phyloP scores from a whole-genome alignment of 495 filamentous ascomycete genomes.

The Trichoderma asperelloides region DNA sequence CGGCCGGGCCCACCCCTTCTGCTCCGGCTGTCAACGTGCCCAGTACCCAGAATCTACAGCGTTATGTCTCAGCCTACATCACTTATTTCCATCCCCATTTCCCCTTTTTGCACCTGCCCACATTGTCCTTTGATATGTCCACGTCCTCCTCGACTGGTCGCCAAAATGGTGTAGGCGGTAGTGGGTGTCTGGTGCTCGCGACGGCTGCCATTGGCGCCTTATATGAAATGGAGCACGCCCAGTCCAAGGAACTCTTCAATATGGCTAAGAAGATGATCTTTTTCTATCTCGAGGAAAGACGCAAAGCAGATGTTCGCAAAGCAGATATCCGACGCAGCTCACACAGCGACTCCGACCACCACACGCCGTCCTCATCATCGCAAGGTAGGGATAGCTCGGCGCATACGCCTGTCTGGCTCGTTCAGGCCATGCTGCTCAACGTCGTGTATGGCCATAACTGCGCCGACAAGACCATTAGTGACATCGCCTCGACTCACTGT shows the following conservation, averaged over 20 bases:
- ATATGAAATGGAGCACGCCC: conserved; percentile 76
- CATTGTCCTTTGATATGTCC: conserved; percentile 79
- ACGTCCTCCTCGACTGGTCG: conserved; percentile 55
- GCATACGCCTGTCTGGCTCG: conserved; percentile 88
- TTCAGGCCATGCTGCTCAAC: conserved; percentile 97
- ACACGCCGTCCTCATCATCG: conserved; percentile 5
- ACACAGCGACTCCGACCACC: conserved; percentile 36
- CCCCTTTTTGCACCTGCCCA: conserved; percentile 88
- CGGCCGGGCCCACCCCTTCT: conserved; percentile 39
- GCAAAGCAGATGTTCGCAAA: conserved; percentile 79
- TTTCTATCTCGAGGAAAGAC: conserved; percentile 83
- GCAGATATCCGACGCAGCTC: conserved; percentile 55
- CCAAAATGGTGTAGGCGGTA: conserved; percentile 63
- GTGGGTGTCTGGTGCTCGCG: conserved; percentile 83
- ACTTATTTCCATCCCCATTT: conserved; percentile 91
- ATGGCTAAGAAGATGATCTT: conserved; percentile 93
- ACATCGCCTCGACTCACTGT: conserved; percentile 87
- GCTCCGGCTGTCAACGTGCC: conserved; percentile 53
- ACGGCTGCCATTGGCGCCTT: conserved; percentile 94
- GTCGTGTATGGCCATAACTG: conserved; percentile 95
- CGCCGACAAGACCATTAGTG: conserved; percentile 79
- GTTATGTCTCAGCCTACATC: conserved; percentile 86
- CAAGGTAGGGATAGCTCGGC: conserved; percentile 46
- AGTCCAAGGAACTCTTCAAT: conserved; percentile 83
- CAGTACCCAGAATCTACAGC: conserved; percentile 84